phyloP scores from a whole-genome alignment of 2,329 filamentous ascomycete species.

The Delphinella strobiligena region DNA sequence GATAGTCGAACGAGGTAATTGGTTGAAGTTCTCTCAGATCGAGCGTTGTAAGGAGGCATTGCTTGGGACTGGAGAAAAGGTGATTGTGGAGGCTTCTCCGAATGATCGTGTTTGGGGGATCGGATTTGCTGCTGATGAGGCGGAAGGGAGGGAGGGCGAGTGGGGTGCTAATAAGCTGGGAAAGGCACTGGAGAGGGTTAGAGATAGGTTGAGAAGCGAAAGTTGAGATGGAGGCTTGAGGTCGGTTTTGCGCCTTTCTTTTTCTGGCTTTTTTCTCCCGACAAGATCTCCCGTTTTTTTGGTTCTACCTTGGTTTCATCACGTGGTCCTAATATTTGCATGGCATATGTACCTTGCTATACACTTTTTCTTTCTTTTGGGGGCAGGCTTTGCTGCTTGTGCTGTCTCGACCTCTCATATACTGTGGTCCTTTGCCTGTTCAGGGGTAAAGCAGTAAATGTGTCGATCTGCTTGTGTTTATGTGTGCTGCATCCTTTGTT shows the following conservation, averaged over 20 bases:
- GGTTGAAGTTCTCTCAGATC: slow-evolving; percentile 44
- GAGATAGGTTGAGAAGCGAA: neutral
- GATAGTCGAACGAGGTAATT: slow-evolving; percentile 47
- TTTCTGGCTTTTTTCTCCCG: neutral
- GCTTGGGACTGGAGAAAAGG: slow-evolving; percentile 45
- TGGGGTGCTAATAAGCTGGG: neutral
- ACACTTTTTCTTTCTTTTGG: too few species aligned
- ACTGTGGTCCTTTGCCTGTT: too few species aligned
- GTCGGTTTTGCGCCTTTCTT: too few species aligned
- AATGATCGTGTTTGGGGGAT: slow-evolving; percentile 55
- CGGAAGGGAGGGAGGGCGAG: slow-evolving; percentile 19
- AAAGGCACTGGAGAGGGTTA: neutral
- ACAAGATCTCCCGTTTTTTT: neutral
- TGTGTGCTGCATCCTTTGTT: too few species aligned
- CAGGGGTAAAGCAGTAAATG: too few species aligned
- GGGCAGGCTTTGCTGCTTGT: too few species aligned
- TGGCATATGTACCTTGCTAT: too few species aligned
- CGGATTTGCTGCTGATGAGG: slow-evolving; percentile 43
- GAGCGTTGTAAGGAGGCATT: slow-evolving; percentile 36
- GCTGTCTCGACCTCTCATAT: too few species aligned
- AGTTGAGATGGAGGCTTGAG: too few species aligned
- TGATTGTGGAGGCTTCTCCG: slow-evolving; percentile 48
- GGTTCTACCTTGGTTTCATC: too few species aligned
- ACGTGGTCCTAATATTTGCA: too few species aligned
- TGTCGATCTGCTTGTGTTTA: too few species aligned